Evolutionary conservation across 2,329 filamentous ascomycete species (phyloP), one percentile per base, ranked within the genome.

Genomic region (Aspergillus neotritici): DNA sequence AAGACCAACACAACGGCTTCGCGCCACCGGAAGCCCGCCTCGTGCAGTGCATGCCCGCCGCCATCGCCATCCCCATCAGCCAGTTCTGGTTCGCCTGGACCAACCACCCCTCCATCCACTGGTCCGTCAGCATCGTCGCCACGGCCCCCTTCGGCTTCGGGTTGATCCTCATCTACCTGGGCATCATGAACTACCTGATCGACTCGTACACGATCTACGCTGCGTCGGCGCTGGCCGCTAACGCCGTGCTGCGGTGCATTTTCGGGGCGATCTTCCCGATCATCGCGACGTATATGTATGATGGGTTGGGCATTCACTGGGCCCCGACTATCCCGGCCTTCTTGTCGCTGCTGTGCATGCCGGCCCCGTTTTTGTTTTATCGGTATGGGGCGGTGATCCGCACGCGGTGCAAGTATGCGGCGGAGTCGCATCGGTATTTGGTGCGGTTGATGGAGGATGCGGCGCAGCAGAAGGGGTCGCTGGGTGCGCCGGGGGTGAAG

Each of bases 71-170:
- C 30, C 41, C 41, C 10, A 35, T 37, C 10, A 31, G 41, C 17
- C 30, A 37, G 29, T 43, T 43, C 41, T 43, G 41, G 41, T 43
- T 43, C 17, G 41, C 41, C 15, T 43, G 41, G 41, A 43, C 41
- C 3, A 36, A 43, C 21, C 34, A 17, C 17, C 41, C 41, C 8
- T 37, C 34, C 3, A 43, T 43, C 30, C 41, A 43, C 29, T 43
- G 41, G 34, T 28, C 34, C 13, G 41, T 33, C 11, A 43, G 41
- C 8, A 43, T 43, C 7, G 31, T 31, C 16, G 41, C 12, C 30
- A 35, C 33, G 1, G 34, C 30, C 1, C 41, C 41, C 12, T 43
- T 43, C 13, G 41, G 41, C 15, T 43, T 43, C 13, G 41, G 41
- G 14, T 21, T 43, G 16, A 35, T 43, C 10, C 34, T 43, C 29